Percentiles rank a stretch among this genome's conserved stretches.
These are phyloP conservation scores for Apiotrichum veenhuisii DNA, from an alignment of 1,284 basidiomycete species.

Conservation along the genomic window DNA sequence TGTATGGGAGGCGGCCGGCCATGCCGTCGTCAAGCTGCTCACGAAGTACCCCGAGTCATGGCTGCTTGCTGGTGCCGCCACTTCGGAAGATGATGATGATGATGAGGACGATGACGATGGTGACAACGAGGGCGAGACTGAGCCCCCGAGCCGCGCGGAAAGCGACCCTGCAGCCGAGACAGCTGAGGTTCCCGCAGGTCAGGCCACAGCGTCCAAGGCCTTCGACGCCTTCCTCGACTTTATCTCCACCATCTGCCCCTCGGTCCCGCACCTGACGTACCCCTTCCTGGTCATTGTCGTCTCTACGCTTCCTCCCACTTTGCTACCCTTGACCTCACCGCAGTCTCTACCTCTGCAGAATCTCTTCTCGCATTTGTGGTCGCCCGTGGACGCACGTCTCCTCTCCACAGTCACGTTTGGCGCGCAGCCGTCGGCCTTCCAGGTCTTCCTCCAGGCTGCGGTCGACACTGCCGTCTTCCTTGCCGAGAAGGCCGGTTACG, in stretches of 20 bases:
- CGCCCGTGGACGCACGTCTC: constrained; percentile 41
- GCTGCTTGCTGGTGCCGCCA: constrained; percentile 49
- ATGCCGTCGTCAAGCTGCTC: constrained; percentile 66
- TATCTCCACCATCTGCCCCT: constrained; percentile 42
- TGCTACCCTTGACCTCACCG: constrained; percentile 29
- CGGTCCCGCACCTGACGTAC: constrained; percentile 43
- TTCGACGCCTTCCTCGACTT: constrained; percentile 55
- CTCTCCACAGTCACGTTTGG: constrained; percentile 42
- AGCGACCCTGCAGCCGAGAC: constrained; percentile 5
- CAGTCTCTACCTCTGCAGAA: constrained; percentile 28
- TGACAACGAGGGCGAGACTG: constrained; percentile 42
- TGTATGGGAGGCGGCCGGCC: constrained; percentile 66
- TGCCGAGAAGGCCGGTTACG: constrained; percentile 16
- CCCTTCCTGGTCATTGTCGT: constrained; percentile 41
- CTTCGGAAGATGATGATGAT: constrained; percentile 45
- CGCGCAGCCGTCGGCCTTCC: constrained; percentile 37
- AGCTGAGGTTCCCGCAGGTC: neutral
- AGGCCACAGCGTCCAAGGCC: constrained; percentile 39
- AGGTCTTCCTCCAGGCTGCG: constrained; percentile 37
- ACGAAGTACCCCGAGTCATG: constrained; percentile 64
- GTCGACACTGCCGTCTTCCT: constrained; percentile 34
- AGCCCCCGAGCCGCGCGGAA: constrained; percentile 5
- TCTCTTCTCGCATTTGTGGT: constrained; percentile 45
- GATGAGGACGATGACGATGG: constrained; percentile 41
- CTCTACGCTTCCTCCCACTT: constrained; percentile 34